Conservation (phyloP, 2,329 filamentous ascomycete genomes). For the Colletotrichum tanaceti region DNA sequence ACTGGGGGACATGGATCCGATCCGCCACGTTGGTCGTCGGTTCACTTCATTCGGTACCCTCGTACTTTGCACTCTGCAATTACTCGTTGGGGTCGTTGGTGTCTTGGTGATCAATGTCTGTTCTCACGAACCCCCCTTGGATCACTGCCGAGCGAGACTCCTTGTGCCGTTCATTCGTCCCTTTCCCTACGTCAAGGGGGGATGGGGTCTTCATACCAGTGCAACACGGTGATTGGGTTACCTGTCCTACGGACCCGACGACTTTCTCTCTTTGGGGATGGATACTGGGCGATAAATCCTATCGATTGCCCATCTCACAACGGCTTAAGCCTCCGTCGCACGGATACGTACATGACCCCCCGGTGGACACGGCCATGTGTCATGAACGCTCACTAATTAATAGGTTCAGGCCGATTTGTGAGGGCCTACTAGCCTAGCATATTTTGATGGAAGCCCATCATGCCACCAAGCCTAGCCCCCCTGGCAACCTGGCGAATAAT, state of each 20-base stretch:
- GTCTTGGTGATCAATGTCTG: conserved; percentile 22
- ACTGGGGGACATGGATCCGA: conserved; percentile 9
- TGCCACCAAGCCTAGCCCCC: not conserved
- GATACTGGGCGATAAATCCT: not conserved
- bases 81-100: too few relatives aligned
- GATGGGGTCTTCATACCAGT: not conserved
- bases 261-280: not conserved
- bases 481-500: conserved; percentile 21
- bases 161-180: conserved; percentile 1
- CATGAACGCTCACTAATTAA: conserved; percentile 6
- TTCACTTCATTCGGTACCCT: too few relatives aligned
- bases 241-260: not conserved
- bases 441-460: conserved; percentile 1
- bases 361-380: conserved; percentile 23
- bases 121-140: conserved; percentile 20
- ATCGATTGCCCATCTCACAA: conserved; percentile 14
- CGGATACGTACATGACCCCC: conserved; percentile 11
- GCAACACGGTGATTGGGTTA: conserved; percentile 4
- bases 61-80: too few relatives aligned
- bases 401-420: not conserved
- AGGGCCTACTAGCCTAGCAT: conserved; percentile 20
- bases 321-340: conserved; percentile 30
- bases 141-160: too few relatives aligned
- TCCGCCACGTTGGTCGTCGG: conserved; percentile 12
- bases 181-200: not conserved